Evolutionary conservation across 768 basidiomycete genomes (phyloP).

Genomic region (Coprinopsis cinerea): DNA sequence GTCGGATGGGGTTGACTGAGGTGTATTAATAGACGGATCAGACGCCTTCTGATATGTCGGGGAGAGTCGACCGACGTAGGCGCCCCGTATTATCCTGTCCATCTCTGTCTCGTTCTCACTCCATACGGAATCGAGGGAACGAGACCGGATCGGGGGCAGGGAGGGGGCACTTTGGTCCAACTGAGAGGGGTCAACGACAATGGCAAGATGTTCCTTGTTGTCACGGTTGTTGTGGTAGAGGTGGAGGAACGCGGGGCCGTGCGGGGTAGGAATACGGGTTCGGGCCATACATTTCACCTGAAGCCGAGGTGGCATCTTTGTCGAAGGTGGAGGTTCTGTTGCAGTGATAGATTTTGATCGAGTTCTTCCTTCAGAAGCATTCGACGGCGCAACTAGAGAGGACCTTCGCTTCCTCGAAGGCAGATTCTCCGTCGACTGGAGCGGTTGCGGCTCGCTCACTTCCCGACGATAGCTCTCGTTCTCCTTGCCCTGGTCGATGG

Average conservation of each 20-base stretch:
- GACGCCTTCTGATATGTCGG: slow-evolving; percentile 44
- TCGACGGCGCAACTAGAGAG: slow-evolving; percentile 22
- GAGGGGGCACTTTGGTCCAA: slow-evolving; percentile 39
- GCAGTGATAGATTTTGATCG: slow-evolving; percentile 21
- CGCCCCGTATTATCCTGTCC: slow-evolving; percentile 90
- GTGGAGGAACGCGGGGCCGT: slow-evolving; percentile 89
- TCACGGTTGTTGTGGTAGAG: slow-evolving; percentile 93
- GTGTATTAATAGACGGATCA: slow-evolving; percentile 25
- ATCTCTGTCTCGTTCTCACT: slow-evolving; percentile 80
- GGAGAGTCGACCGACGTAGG: slow-evolving; percentile 84
- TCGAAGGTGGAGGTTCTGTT: slow-evolving; percentile 14
- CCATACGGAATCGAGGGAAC: slow-evolving; percentile 81
- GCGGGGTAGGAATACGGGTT: slow-evolving; percentile 94
- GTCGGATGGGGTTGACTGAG: slow-evolving; percentile 17
- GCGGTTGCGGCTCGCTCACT: slow-evolving; percentile 29
- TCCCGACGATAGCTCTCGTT: slow-evolving; percentile 39
- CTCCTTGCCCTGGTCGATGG: slow-evolving; percentile 41
- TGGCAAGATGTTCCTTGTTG: slow-evolving; percentile 90
- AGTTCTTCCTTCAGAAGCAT: slow-evolving; percentile 20
- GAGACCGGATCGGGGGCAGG: slow-evolving; percentile 72
- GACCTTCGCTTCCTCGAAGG: slow-evolving; percentile 37
- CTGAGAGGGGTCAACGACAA: slow-evolving; percentile 91
- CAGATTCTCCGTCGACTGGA: slow-evolving; percentile 34
- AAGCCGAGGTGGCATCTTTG: slow-evolving; percentile 20
- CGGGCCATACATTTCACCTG: slow-evolving; percentile 92